Evolutionary conservation across 345 rosid genomes (phyloP).

Genomic region (Microcos paniculata): DNA sequence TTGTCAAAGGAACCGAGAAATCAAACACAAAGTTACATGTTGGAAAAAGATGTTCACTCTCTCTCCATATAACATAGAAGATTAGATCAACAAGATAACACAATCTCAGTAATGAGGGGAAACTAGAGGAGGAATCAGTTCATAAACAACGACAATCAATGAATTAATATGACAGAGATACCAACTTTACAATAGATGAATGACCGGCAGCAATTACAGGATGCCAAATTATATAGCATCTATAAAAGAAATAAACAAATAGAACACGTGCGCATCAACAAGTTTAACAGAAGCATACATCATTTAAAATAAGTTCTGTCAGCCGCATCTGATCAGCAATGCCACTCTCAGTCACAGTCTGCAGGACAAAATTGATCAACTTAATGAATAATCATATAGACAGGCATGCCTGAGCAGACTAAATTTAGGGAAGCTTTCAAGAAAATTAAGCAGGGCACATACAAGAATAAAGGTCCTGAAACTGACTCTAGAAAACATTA

Average conservation of each 20-base stretch:
- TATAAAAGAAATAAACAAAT: neutral
- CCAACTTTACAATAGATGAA: neutral
- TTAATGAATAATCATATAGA: neutral
- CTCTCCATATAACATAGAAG: neutral
- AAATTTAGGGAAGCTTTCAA: neutral
- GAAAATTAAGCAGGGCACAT: neutral
- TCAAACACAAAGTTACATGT: neutral
- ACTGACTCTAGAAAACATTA: neutral
- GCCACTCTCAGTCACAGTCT: conserved; percentile 87
- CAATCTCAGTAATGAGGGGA: neutral
- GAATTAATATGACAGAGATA: neutral
- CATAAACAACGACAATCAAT: neutral
- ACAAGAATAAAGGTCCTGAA: neutral
- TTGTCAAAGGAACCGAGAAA: neutral
- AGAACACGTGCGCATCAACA: neutral
- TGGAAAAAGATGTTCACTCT: neutral
- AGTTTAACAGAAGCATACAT: conserved; percentile 53
- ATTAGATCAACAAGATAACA: neutral
- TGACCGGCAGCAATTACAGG: neutral
- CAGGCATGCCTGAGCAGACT: neutral
- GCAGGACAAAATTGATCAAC: conserved; percentile 19
- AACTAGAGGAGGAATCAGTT: neutral
- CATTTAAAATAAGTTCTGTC: conserved; percentile 68
- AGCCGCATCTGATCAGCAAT: conserved; percentile 90
- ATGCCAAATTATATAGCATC: neutral